phyloP scores from a whole-genome alignment of 805 yeast genomes.

The Candida lessepsii region DNA sequence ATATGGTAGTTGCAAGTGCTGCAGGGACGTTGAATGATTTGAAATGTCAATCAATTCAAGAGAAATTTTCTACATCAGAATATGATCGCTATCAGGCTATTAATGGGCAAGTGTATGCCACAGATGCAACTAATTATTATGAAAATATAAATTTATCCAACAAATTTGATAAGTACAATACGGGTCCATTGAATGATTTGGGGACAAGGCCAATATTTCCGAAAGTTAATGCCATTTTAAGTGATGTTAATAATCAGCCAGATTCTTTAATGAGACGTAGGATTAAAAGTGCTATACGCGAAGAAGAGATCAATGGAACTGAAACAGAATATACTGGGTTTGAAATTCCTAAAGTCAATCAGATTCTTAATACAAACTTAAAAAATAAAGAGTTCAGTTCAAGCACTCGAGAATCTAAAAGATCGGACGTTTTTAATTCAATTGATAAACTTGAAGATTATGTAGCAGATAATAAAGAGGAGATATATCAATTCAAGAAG shows the following conservation, averaged over 20 bases:
- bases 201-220: not conserved
- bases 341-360: not conserved
- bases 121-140: conserved; percentile 3
- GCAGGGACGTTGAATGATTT: conserved; percentile 43
- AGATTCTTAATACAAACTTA: not conserved
- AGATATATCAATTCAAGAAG: conserved; percentile 23
- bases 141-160: conserved; percentile 4
- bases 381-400: not conserved
- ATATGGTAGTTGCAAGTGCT: conserved; percentile 47
- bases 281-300: not conserved
- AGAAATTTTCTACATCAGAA: conserved; percentile 27
- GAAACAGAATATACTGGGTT: conserved; percentile 5
- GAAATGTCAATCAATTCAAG: conserved; percentile 30
- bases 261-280: conserved; percentile 1
- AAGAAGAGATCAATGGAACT: conserved; percentile 9
- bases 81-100: conserved; percentile 4
- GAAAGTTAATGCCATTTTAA: not conserved
- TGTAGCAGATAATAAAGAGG: conserved; percentile 17
- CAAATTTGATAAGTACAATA: conserved; percentile 5
- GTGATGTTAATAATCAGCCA: conserved; percentile 6
- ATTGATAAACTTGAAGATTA: conserved; percentile 19
- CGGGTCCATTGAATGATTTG: not conserved
- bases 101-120: not conserved
- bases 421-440: conserved; percentile 20
- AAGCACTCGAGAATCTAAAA: conserved; percentile 20